Base-by-base conservation (phyloP, 768 basidiomycete species). In the Candolleomyces aberdarensis region DNA sequence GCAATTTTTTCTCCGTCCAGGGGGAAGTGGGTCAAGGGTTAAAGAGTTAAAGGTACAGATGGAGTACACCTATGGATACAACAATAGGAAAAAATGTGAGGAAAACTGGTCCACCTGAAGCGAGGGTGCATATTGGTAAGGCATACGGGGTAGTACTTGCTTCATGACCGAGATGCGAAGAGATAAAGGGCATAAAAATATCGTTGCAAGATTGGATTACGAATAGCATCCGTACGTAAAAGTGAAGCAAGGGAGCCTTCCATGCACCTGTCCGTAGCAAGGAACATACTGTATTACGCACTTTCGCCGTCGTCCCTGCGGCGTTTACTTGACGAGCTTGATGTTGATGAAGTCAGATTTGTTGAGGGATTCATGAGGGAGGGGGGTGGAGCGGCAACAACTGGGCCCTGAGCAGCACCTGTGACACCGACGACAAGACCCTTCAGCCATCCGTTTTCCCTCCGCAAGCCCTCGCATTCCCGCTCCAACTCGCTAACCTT, bases 381-480 rank as follows among this genome's bases (percentile, higher is more conserved):
- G 11, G 69, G 61, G 36, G 64, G 65, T 36, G 67, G 67, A 46
- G 29, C 32, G 62, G 60, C 36, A 15, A 69, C 70, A 22, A 67
- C 64, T 1, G 78, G 75, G 17, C 69, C 76, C 62, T 80, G 79
- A 29, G 79, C 86, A 40, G 83, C 90, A 20, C 91, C 90, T 0
- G 92, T 93, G 13, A 93, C 90, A 31, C 91, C 91, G 3, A 95
- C 92, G 6, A 96, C 92, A 14, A 96, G 75, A 0, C 93, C 91
- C 75, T 94, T 92, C 65, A 96, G 72, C 93, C 94, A 96, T 1
- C 91, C 90, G 67, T 97, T 97, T 77, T 97, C 94, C 60, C 91
- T 81, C 52, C 92, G 80, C 54, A 96, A 79, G 0, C 84, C 86
- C 73, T 96, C 94, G 73, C 95, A 95, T 74, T 96, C 94, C 72